These are phyloP conservation scores for Mortierella sp. DNA, from an alignment of 371 early-diverging fungal genomes.

Conservation along the genomic window DNA sequence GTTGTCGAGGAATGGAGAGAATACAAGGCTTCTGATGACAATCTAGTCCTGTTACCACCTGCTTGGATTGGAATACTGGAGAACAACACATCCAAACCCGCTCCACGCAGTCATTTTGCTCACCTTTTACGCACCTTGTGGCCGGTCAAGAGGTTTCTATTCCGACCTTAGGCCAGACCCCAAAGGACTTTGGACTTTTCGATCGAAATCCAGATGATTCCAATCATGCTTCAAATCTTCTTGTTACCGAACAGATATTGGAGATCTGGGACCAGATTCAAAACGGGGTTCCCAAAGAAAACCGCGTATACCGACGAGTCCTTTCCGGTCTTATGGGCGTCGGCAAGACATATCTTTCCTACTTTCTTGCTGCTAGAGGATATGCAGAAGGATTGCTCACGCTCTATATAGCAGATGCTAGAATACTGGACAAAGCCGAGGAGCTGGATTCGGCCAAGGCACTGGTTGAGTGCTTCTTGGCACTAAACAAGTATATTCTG, in stretches of 20 bases:
- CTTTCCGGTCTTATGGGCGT: constrained; percentile 34
- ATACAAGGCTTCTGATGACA: constrained; percentile 20
- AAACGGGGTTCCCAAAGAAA: constrained; percentile 12
- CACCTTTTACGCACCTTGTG: neutral
- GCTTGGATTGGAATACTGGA: constrained; percentile 11
- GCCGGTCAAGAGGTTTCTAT: constrained; percentile 16
- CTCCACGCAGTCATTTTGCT: neutral
- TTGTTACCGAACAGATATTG: constrained; percentile 36
- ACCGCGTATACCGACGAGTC: constrained; percentile 16
- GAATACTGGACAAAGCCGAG: neutral
- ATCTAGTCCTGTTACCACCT: constrained; percentile 4
- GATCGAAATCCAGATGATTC: neutral
- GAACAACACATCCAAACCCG: constrained; percentile 14
- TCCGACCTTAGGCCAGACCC: constrained; percentile 21
- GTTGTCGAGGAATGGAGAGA: constrained; percentile 10
- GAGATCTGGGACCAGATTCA: constrained; percentile 25
- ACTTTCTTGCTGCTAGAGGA: constrained; percentile 35
- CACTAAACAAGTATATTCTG: constrained; percentile 39
- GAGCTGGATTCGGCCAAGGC: neutral
- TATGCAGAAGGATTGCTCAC: constrained; percentile 23
- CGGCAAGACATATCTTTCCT: constrained; percentile 38
- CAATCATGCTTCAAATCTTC: neutral
- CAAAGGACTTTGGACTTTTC: constrained; percentile 17
- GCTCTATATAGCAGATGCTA: constrained; percentile 44
- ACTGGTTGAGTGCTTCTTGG: constrained; percentile 19